phyloP scores from a whole-genome alignment of 257 asterid species.

The Solanum raphanifolium region DNA sequence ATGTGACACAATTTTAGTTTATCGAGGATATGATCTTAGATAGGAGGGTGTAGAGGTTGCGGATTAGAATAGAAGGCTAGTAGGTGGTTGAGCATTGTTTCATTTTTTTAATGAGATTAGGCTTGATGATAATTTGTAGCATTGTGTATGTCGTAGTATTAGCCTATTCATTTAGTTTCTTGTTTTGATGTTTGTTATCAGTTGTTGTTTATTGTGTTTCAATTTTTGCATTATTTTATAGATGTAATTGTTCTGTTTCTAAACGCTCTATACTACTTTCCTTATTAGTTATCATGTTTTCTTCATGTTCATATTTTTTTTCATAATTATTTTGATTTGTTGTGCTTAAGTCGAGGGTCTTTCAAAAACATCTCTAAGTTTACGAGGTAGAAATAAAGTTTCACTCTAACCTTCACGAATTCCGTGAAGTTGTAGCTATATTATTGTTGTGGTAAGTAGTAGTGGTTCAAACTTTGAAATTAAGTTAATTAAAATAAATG shows the following conservation, averaged over 20 bases:
- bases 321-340: no score
- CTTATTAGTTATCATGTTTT: neutral
- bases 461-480: no score
- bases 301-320: neutral
- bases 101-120: neutral
- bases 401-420: no score
- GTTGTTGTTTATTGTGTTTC: neutral
- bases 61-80: fast-evolving
- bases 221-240: no score
- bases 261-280: neutral
- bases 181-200: neutral
- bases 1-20: neutral
- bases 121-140: neutral
- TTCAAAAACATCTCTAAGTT: neutral
- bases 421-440: neutral
- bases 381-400: neutral
- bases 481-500: no score
- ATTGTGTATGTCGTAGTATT: neutral
- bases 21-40: neutral
- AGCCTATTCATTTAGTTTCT: neutral
- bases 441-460: no score
- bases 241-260: no score
- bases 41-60: neutral
- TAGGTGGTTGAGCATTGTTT: neutral
- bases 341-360: neutral